Evolutionary conservation across 1,284 basidiomycete genomes (phyloP).

Genomic region (Moesziomyces sp.): DNA sequence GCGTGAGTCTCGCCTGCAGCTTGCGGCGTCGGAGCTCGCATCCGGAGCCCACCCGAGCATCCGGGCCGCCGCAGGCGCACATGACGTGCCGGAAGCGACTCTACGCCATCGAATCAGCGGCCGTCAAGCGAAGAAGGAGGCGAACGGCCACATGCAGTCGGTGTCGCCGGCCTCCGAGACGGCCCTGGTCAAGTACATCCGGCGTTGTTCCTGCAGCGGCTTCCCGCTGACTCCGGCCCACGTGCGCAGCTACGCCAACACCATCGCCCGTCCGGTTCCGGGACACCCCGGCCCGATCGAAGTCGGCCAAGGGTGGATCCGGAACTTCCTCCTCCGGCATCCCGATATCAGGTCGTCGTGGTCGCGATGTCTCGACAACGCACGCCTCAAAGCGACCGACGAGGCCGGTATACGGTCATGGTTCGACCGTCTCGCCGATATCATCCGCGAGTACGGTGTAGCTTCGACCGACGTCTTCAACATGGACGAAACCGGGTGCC

Average conservation of each 20-base stretch:
- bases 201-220: constrained; percentile 11
- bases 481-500: constrained; percentile 10
- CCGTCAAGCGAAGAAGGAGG: neutral
- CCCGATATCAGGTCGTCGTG: constrained; percentile 6
- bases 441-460: constrained; percentile 11
- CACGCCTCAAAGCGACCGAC: neutral
- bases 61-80: too few species aligned
- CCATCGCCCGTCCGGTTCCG: neutral
- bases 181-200: constrained; percentile 12
- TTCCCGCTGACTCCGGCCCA: constrained; percentile 8
- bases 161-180: constrained; percentile 6
- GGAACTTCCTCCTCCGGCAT: constrained; percentile 13
- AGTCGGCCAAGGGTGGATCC: constrained; percentile 7
- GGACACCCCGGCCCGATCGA: neutral
- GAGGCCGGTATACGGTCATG: neutral
- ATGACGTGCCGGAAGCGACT: too few species aligned
- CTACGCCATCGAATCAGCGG: neutral
- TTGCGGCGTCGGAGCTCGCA: too few species aligned
- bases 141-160: neutral
- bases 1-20: too few species aligned
- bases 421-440: neutral
- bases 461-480: constrained; percentile 10
- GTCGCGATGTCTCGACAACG: constrained; percentile 19
- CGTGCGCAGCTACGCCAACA: constrained; percentile 7
- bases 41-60: too few species aligned